phyloP scores from a whole-genome alignment of 228 moss, liverwort and hornwort species.

The Sphagnum fallax region DNA sequence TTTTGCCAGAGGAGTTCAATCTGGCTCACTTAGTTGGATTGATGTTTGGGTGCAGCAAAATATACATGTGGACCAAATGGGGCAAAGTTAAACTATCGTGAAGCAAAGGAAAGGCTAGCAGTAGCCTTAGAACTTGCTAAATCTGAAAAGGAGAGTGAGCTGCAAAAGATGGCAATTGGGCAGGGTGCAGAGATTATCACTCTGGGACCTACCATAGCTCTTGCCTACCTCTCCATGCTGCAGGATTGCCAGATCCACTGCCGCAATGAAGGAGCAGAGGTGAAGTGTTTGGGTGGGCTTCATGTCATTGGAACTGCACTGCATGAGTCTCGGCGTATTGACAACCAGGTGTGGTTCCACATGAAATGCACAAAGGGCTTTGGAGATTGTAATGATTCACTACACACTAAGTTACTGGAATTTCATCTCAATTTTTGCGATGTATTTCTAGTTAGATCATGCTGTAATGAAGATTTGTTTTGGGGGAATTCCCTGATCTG shows the following conservation, averaged over 20 bases:
- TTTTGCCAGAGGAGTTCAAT: background rate
- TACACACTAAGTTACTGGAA: too few relatives aligned
- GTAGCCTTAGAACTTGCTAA: conserved; percentile 70
- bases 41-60: conserved; percentile 24
- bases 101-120: conserved; percentile 67
- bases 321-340: conserved; percentile 94
- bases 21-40: background rate
- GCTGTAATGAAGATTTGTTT: too few relatives aligned
- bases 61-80: conserved; percentile 45
- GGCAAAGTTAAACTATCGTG: conserved; percentile 62
- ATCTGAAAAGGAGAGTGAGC: conserved; percentile 46
- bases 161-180: conserved; percentile 47
- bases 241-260: conserved; percentile 83
- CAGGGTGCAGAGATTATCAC: conserved; percentile 48
- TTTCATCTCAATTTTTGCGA: too few relatives aligned
- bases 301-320: conserved; percentile 94
- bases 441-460: too few relatives aligned
- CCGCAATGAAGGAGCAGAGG: conserved; percentile 76
- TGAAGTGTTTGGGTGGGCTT: conserved; percentile 85
- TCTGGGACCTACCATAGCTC: conserved; percentile 55
- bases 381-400: background rate
- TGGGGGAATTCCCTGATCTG: background rate
- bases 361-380: background rate
- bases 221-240: conserved; percentile 75
- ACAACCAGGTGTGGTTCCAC: conserved; percentile 57